These are phyloP conservation scores for Cutaneotrichosporon spelunceum DNA, from an alignment of 1,284 basidiomycete species.

Conservation along the genomic window DNA sequence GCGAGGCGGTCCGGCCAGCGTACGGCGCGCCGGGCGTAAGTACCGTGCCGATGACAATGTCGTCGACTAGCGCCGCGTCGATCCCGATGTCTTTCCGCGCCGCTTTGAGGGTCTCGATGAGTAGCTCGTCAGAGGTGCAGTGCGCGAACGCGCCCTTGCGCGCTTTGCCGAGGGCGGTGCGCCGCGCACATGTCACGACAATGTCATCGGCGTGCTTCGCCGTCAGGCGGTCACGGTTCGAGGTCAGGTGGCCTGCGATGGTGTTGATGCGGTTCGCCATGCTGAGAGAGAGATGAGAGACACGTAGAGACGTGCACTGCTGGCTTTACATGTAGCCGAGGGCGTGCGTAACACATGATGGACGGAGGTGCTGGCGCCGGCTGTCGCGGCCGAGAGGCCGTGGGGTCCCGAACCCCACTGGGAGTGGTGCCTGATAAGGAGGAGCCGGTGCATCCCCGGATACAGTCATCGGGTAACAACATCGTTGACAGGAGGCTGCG, in stretches of 20 bases:
- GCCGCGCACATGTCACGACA: slow-evolving; percentile 27
- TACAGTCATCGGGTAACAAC: no score
- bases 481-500: no score
- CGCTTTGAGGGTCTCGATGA: slow-evolving; percentile 25
- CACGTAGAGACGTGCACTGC: not conserved
- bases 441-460: no score
- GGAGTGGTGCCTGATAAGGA: no score
- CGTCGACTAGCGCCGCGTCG: slow-evolving; percentile 23
- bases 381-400: no score
- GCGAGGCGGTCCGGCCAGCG: slow-evolving; percentile 16
- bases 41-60: slow-evolving; percentile 25
- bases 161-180: slow-evolving; percentile 32
- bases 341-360: no score
- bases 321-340: no score
- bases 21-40: slow-evolving; percentile 18
- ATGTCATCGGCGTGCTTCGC: slow-evolving; percentile 20
- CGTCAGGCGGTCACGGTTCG: slow-evolving; percentile 6
- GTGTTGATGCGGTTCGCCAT: slow-evolving; percentile 14
- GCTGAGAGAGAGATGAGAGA: not conserved
- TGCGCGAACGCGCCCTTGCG: slow-evolving; percentile 31
- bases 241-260: slow-evolving; percentile 14
- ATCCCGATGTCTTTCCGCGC: slow-evolving; percentile 26
- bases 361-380: no score
- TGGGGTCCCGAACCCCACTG: no score
- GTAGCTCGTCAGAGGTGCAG: slow-evolving; percentile 26